Conservation (phyloP, 768 basidiomycete species). For the Albatrellus ellisii region DNA sequence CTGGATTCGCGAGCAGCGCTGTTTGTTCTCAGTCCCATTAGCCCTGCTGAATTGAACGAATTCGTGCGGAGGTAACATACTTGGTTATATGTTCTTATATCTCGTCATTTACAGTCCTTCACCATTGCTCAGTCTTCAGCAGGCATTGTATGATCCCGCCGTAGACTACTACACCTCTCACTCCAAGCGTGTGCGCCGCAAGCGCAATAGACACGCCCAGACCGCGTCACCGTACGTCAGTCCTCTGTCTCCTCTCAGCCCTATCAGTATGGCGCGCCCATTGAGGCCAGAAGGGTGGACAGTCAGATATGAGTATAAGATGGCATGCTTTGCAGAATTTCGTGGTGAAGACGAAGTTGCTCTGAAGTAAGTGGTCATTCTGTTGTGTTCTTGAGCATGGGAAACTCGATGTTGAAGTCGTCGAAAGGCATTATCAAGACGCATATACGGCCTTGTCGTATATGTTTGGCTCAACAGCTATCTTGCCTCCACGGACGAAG, state of each 20-base stretch:
- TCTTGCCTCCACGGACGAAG: constrained; percentile 86
- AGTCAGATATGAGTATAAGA: constrained; percentile 94
- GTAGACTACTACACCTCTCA: constrained; percentile 90
- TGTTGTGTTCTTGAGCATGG: constrained; percentile 4
- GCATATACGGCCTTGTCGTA: constrained; percentile 73
- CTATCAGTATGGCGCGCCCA: constrained; percentile 32
- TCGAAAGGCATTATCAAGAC: constrained; percentile 83
- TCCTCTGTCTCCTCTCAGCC: constrained; percentile 33
- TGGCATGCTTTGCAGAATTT: constrained; percentile 94
- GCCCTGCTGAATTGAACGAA: constrained; percentile 70
- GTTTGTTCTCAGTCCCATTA: constrained; percentile 91
- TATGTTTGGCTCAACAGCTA: constrained; percentile 83
- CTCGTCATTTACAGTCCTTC: neutral
- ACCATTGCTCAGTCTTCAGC: constrained; percentile 48
- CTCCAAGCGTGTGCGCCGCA: constrained; percentile 83
- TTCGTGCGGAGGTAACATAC: constrained; percentile 67
- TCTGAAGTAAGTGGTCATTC: constrained; percentile 50
- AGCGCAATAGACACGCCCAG: constrained; percentile 74
- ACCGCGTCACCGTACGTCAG: constrained; percentile 34
- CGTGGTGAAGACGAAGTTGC: constrained; percentile 87
- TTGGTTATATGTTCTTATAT: constrained; percentile 27
- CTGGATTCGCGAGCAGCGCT: constrained; percentile 86
- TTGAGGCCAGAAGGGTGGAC: constrained; percentile 87
- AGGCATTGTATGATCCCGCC: constrained; percentile 79
- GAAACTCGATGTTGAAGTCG: constrained; percentile 4